phyloP scores from a whole-genome alignment of 2,329 filamentous ascomycete species.

The Calonectria honghensis region DNA sequence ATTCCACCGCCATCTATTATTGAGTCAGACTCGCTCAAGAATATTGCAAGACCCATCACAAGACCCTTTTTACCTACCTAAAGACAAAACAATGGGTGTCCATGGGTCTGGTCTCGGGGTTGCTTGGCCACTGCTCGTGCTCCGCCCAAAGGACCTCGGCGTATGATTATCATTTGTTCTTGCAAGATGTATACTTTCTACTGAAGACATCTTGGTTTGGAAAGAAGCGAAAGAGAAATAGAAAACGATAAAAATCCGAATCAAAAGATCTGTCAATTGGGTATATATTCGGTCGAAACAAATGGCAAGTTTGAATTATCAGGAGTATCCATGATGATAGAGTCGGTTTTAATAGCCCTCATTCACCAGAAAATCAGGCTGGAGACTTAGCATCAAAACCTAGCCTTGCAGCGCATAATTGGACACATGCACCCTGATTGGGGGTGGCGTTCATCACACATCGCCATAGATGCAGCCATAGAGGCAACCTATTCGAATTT shows the following conservation, averaged over 20 bases:
- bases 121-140: neutral
- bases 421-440: neutral
- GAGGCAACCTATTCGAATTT: neutral
- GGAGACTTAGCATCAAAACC: neutral
- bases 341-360: neutral
- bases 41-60: neutral
- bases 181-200: neutral
- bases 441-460: conserved; percentile 5
- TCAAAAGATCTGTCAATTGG: neutral
- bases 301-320: accelerated
- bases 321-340: neutral
- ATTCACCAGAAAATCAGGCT: neutral
- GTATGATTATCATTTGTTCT: neutral
- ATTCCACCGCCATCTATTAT: neutral
- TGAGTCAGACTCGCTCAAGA: neutral
- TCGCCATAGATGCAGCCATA: neutral
- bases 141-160: neutral
- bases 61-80: neutral
- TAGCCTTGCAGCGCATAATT: too few relatives aligned
- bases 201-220: neutral
- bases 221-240: neutral
- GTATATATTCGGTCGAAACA: neutral
- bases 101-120: neutral
- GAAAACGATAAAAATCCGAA: neutral
- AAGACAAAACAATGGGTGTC: neutral